Conservation (phyloP, 805 yeast genomes). For the Komagataella populi region DNA sequence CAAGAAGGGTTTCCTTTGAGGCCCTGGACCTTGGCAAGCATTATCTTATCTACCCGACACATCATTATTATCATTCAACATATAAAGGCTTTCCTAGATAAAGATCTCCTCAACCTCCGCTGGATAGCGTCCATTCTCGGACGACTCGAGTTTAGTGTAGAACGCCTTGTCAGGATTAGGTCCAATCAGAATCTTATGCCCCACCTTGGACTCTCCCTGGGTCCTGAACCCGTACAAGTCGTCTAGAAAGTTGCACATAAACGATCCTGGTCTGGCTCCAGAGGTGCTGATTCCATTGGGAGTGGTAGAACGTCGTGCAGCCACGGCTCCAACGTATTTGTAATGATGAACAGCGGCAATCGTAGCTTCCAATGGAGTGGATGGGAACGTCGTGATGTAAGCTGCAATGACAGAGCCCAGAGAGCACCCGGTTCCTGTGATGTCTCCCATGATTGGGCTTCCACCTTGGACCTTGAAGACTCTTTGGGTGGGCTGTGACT, state of each 20-base stretch:
- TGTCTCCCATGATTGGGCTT: constrained; percentile 41
- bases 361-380: constrained; percentile 29
- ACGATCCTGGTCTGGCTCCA: constrained; percentile 32
- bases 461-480: constrained; percentile 38
- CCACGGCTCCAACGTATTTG: constrained; percentile 47
- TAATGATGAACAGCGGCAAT: constrained; percentile 42
- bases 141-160: background rate
- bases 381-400: constrained; percentile 31
- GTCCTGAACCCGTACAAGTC: constrained; percentile 7
- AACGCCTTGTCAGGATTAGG: background rate
- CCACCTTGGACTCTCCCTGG: background rate
- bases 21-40: background rate
- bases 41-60: background rate
- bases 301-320: constrained; percentile 20
- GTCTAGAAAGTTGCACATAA: constrained; percentile 34
- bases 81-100: no score
- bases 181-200: background rate
- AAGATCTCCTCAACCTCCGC: background rate
- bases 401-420: constrained; percentile 62
- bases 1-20: background rate
- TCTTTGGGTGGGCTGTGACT: constrained; percentile 13
- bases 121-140: background rate
- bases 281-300: background rate
- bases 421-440: constrained; percentile 80
- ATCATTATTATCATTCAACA: background rate